Percentiles rank a stretch among this genome's conserved stretches.
phyloP scores from a whole-genome alignment of 1,284 basidiomycete species.

The Heterobasidion irregulare region DNA sequence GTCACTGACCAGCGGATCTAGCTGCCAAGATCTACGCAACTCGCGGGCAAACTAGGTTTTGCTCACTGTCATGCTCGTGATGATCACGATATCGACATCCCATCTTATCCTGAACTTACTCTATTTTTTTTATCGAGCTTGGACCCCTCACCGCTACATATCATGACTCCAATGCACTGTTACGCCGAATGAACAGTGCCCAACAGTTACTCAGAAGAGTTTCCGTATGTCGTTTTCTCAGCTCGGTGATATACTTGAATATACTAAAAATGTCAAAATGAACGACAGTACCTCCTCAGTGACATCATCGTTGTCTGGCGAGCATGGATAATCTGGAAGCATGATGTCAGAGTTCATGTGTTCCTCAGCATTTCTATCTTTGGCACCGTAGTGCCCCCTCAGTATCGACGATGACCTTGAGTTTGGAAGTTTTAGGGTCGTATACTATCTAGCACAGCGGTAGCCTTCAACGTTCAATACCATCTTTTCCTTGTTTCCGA shows the following conservation, averaged over 20 bases:
- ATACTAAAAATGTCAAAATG: background rate
- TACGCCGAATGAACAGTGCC: background rate
- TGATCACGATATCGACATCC: background rate
- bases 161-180: background rate
- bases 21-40: background rate
- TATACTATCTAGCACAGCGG: no score
- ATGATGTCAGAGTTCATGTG: background rate
- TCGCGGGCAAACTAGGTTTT: background rate
- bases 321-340: background rate
- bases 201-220: background rate
- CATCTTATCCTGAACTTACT: background rate
- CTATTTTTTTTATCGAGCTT: background rate
- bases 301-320: background rate
- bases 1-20: no score
- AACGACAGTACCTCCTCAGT: background rate
- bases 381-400: background rate
- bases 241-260: background rate
- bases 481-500: no score
- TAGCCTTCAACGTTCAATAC: no score
- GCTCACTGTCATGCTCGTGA: background rate
- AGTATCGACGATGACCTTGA: no score
- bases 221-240: background rate
- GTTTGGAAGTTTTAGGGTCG: no score
- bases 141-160: background rate
- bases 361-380: background rate